Conservation (phyloP, 2,329 filamentous ascomycete genomes). For the Thermoascus crustaceus region DNA sequence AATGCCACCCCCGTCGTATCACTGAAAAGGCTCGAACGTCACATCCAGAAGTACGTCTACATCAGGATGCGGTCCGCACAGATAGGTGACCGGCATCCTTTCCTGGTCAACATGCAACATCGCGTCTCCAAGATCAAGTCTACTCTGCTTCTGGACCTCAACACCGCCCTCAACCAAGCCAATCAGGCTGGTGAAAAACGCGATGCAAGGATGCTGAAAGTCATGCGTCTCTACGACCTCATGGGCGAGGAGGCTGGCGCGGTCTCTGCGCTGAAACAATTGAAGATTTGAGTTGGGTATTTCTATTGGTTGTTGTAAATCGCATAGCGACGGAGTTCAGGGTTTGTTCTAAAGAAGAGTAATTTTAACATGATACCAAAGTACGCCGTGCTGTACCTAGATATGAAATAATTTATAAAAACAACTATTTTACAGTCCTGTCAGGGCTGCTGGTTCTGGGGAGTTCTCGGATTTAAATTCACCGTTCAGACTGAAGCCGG, state of each 20-base stretch:
- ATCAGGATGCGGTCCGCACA: conserved; percentile 44
- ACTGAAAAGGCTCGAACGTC: conserved; percentile 44
- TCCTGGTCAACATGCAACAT: conserved; percentile 49
- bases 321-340: conserved; percentile 42
- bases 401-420: conserved; percentile 34
- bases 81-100: conserved; percentile 53
- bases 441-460: conserved; percentile 42
- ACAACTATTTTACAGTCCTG: conserved; percentile 43
- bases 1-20: conserved; percentile 25
- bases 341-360: conserved; percentile 11
- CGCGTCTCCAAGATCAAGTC: conserved; percentile 52
- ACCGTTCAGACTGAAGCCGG: conserved; percentile 79
- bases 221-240: conserved; percentile 53
- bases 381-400: conserved; percentile 35
- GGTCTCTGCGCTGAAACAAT: conserved; percentile 47
- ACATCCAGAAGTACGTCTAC: conserved; percentile 51
- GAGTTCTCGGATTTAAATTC: conserved; percentile 59
- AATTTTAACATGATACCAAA: conserved; percentile 29
- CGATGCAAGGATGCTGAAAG: conserved; percentile 41
- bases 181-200: conserved; percentile 29
- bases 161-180: conserved; percentile 53
- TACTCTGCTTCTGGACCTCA: conserved; percentile 58
- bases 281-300: conserved; percentile 21
- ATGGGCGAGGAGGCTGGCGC: conserved; percentile 54
- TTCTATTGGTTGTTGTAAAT: conserved; percentile 16